A percentile compares a stretch with the other conserved stretches of the same genome.
Conservation (phyloP, 1,284 basidiomycete species). For the Puccinia horiana region DNA sequence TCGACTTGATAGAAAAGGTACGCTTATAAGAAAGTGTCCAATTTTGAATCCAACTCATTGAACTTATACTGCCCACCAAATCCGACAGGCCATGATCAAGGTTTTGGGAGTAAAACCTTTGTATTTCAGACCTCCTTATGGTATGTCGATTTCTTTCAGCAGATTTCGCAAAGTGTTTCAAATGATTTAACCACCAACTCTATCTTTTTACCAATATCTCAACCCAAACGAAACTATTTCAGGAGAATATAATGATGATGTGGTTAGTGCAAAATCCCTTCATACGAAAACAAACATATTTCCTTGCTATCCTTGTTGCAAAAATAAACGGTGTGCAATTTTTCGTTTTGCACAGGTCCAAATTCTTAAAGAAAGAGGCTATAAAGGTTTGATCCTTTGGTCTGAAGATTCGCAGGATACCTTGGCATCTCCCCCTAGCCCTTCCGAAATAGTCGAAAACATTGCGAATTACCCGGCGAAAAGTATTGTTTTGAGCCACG, state of each 20-base stretch:
- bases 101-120: slow-evolving; percentile 43
- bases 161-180: not conserved
- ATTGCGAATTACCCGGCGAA: slow-evolving; percentile 14
- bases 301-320: not conserved
- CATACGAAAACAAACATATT: not conserved
- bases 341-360: slow-evolving; percentile 4
- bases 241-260: slow-evolving; percentile 46
- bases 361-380: slow-evolving; percentile 53
- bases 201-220: not conserved
- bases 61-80: not conserved
- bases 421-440: not conserved
- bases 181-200: not conserved
- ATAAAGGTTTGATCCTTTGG: slow-evolving; percentile 51
- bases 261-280: slow-evolving; percentile 5
- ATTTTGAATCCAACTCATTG: not conserved
- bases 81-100: slow-evolving; percentile 30
- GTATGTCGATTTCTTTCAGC: not conserved
- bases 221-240: not conserved
- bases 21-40: not conserved
- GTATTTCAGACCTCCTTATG: slow-evolving; percentile 39
- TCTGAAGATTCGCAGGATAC: slow-evolving; percentile 27
- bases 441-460: slow-evolving; percentile 15
- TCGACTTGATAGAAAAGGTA: slow-evolving; percentile 39
- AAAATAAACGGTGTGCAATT: not conserved
- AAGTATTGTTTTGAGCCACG: slow-evolving; percentile 33